Conservation (phyloP, 495 filamentous ascomycete genomes). For the Tetracladium marchalianum region DNA sequence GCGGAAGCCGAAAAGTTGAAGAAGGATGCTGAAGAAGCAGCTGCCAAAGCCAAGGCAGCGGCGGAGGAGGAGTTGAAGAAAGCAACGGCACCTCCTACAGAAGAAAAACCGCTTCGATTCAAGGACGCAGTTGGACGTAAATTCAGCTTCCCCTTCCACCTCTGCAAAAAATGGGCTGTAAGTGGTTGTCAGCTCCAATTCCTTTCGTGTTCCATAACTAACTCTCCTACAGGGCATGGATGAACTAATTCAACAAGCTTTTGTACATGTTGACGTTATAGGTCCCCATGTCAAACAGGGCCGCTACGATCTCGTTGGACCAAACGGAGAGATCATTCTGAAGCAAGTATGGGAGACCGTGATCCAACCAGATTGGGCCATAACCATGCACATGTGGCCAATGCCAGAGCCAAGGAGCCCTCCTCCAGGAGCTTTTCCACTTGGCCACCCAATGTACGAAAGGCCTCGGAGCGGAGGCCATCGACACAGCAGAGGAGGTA, state of each 20-base stretch:
- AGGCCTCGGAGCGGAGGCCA: not conserved
- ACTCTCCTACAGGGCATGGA: conserved; percentile 38
- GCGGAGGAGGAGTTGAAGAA: conserved; percentile 22
- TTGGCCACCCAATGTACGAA: not conserved
- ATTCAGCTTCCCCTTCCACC: conserved; percentile 53
- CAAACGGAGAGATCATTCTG: conserved; percentile 36
- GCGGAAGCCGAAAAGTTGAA: conserved; percentile 17
- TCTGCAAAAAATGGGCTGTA: conserved; percentile 58
- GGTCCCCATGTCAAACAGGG: conserved; percentile 36
- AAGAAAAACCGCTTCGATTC: conserved; percentile 53
- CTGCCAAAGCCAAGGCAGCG: conserved; percentile 22
- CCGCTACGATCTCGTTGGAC: conserved; percentile 38
- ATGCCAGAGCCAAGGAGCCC: conserved; percentile 38
- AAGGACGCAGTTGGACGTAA: conserved; percentile 57
- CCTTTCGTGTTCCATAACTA: conserved; percentile 1
- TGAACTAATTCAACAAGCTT: conserved; percentile 37
- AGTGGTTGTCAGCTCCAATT: conserved; percentile 14
- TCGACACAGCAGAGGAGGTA: too few species aligned
- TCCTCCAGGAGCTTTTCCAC: conserved; percentile 5
- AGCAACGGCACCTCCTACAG: conserved; percentile 21
- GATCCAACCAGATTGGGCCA: conserved; percentile 52
- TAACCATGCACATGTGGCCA: conserved; percentile 91
- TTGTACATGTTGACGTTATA: conserved; percentile 35
- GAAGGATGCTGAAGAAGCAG: conserved; percentile 16
- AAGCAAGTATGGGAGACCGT: conserved; percentile 43